Base-by-base conservation (phyloP, 176 grass and related monocot genomes). In the Oryza brachyantha region DNA sequence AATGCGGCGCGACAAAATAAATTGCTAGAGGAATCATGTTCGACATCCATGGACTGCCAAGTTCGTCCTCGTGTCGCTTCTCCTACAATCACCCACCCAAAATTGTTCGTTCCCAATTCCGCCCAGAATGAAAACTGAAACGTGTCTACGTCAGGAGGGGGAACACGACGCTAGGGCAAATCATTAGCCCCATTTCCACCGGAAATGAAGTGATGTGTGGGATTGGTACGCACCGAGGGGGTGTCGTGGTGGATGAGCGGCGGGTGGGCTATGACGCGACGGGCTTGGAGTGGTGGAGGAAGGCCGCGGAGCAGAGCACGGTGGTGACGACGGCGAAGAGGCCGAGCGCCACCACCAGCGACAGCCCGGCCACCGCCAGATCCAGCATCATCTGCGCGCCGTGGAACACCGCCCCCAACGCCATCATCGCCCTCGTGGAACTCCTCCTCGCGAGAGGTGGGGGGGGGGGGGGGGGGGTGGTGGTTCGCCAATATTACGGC, bases 321-420 rank as follows among this genome's bases (percentile, higher is more conserved):
- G 77, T 42, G 74, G 92, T 70, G 86, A 93, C 61, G 73, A 99
- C 72, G 75, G 90, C 68, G 84, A 95, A 99, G 86, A 95, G 73
- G 29, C 52, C 83, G 26, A 95, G 83, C 26, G 86, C 88, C 60
- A 93, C 28, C 81, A 88, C 78, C 24, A 99, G 84, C 26, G 96
- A 99, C 70, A 96, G 57, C 57, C 86, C 90, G 3, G 96, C 96
- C 21, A 91, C 88, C 16, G 88, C 84, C 74, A 96, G 88, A 88
- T 99, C 92, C 81, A 96, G 81, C 81, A 81, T 75, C 72, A 84
- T 28, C 78, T 89, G 96, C 65, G 89, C 81, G 24, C 90, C 71
- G 74, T 77, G 88, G 62, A 98, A 72, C 73, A 85, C 24, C 77
- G 29, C 52, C 64, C 71, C 89, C 85, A 94, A 62, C 65, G 63